Percentiles rank a stretch among this genome's conserved stretches.
Conservation (phyloP, 257 asterid genomes). For the Jasminum sambac region DNA sequence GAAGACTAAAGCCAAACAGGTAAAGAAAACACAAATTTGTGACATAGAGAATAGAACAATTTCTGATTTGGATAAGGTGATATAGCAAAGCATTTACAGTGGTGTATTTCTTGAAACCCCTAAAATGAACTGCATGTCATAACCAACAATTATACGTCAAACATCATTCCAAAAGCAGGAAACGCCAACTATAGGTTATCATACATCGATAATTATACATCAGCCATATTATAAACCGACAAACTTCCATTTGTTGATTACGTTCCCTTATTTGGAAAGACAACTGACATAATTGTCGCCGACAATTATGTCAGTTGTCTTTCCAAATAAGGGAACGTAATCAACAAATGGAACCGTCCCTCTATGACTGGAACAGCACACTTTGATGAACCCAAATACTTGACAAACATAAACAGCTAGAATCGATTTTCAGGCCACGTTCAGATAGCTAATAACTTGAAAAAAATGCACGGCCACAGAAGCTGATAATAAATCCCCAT, state of each 20-base stretch:
- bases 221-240: constrained; percentile 1
- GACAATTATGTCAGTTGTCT: constrained; percentile 21
- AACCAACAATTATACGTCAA: neutral
- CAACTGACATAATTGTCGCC: constrained; percentile 20
- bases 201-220: neutral
- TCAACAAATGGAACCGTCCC: neutral
- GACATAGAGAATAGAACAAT: neutral
- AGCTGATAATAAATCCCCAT: constrained; percentile 1
- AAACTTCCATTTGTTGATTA: neutral
- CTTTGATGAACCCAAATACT: neutral
- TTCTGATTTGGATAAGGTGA: neutral
- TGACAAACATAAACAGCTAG: neutral
- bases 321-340: neutral
- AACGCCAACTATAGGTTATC: too few relatives aligned
- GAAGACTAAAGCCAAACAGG: neutral
- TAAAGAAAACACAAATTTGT: neutral
- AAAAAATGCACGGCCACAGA: constrained; percentile 5
- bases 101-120: neutral
- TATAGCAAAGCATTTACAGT: neutral
- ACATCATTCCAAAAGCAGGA: constrained; percentile 18
- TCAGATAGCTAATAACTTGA: constrained; percentile 10
- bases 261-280: constrained; percentile 10
- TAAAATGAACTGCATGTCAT: too few relatives aligned
- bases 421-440: neutral
- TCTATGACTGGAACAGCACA: neutral